Conservation (phyloP, 176 grass and related monocot genomes). For the Triticum turgidum region DNA sequence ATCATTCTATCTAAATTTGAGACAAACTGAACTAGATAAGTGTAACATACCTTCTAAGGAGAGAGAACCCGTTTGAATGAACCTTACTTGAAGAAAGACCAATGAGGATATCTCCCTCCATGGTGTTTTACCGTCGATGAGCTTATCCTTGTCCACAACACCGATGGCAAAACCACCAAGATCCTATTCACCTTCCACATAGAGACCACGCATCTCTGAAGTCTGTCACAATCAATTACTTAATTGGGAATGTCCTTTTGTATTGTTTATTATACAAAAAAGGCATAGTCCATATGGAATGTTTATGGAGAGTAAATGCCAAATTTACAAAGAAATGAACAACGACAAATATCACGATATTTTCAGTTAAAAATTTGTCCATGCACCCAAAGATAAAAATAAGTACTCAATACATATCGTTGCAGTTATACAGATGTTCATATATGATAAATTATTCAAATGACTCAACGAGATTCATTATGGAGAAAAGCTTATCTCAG, state of each 20-base stretch:
- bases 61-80: constrained; percentile 92
- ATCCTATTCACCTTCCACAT: constrained; percentile 84
- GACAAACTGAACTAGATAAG: not conserved
- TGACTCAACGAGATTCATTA: not conserved
- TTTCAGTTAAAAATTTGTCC: not conserved
- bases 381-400: not conserved
- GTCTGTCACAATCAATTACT: constrained; percentile 48
- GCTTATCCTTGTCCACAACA: constrained; percentile 64
- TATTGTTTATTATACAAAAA: not conserved
- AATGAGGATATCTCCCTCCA: constrained; percentile 82
- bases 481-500: not conserved
- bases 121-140: constrained; percentile 84
- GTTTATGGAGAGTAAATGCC: too few relatives aligned
- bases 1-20: not conserved
- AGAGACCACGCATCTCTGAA: constrained; percentile 92
- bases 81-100: constrained; percentile 92
- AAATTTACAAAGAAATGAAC: too few relatives aligned
- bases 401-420: not conserved
- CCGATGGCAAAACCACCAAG: constrained; percentile 85
- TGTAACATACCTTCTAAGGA: constrained; percentile 72
- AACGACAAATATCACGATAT: not conserved
- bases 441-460: not conserved
- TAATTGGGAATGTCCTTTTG: not conserved
- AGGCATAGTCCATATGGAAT: not conserved
- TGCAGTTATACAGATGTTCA: not conserved